Percentiles rank a stretch among this genome's conserved stretches.
Conservation (phyloP, 129 eudicot genomes). For the Flaveria linearis region DNA sequence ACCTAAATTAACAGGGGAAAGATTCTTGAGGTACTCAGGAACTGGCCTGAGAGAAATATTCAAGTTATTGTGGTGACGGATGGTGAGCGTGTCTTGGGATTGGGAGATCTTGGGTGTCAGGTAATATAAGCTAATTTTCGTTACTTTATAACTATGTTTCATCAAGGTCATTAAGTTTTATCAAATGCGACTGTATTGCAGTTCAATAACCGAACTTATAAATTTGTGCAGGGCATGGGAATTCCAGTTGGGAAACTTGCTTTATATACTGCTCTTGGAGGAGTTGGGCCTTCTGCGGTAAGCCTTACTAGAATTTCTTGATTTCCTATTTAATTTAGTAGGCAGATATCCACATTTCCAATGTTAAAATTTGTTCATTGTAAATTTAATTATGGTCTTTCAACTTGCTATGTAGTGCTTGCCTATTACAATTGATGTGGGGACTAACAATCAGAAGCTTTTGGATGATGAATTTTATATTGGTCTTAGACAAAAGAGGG, state of each 20-base stretch:
- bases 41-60: constrained; percentile 85
- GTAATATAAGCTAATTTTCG: constrained; percentile 32
- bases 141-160: constrained; percentile 1
- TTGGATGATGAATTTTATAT: constrained; percentile 80
- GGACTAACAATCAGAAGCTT: constrained; percentile 77
- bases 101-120: constrained; percentile 97
- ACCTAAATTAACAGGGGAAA: constrained; percentile 64
- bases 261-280: constrained; percentile 88
- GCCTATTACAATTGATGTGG: constrained; percentile 92
- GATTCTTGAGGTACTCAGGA: constrained; percentile 80
- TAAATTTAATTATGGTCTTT: constrained; percentile 18
- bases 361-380: not conserved
- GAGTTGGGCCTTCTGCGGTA: constrained; percentile 90
- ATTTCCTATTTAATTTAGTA: constrained; percentile 13
- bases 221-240: constrained; percentile 75
- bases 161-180: constrained; percentile 1
- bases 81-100: constrained; percentile 93
- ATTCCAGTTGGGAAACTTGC: constrained; percentile 92
- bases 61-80: constrained; percentile 96
- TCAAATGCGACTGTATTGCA: not conserved
- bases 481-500: constrained; percentile 76
- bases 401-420: constrained; percentile 55
- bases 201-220: not conserved
- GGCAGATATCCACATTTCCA: constrained; percentile 6
- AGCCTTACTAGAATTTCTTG: constrained; percentile 27